Evolutionary conservation across 176 grass and related monocot species (phyloP), one percentile per base, ranked within the genome.

Genomic region (Microstegium vimineum): DNA sequence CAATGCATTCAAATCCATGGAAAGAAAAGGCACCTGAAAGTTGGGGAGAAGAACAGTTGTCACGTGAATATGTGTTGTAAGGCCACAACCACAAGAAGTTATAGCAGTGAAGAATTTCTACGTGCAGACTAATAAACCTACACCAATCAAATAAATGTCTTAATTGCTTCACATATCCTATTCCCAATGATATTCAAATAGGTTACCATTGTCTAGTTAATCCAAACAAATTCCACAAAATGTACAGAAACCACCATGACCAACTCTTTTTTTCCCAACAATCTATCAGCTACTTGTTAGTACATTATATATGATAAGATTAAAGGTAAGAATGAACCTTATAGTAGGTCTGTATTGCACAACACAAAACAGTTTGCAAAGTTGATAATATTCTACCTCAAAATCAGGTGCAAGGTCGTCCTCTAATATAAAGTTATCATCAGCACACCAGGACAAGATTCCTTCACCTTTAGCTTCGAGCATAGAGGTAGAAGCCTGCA

Each of bases 11-110:
- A 98, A 86, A 89, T 98, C 96, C 85, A 95, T 91, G 60, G 82
- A 95, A 41, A 98, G 87, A 88, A 94, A 98, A 74, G 96, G 87
- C 10, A 93, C 96, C 96, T 98, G 80, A 88, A 60, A 90, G 37
- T 77, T 62, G 61, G 66, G n/a, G 34, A 16, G 26, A 66, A 79
- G 77, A 52, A 16, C 20, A 27, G 65, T 27, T 43, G 17, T 35
- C 0, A 2, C 17, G 42, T 45, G 20, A 43, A 88, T 63, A 72
- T 30, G 8, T 10, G 0, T 25, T 59, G 54, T 59, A 59, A 59
- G 3, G 2, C 54, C 2, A 59, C 54, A 59, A 25, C n/a, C n/a
- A 59, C 1, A 59, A 59, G n/a, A 59, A 62, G 12, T 0, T 28
- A 27, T 61, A 62, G 0, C 28, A 15, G 11, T 62, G 25, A 62